These are phyloP conservation scores for Cytidiella melzeri DNA, from an alignment of 768 basidiomycete species.

Conservation along the genomic window DNA sequence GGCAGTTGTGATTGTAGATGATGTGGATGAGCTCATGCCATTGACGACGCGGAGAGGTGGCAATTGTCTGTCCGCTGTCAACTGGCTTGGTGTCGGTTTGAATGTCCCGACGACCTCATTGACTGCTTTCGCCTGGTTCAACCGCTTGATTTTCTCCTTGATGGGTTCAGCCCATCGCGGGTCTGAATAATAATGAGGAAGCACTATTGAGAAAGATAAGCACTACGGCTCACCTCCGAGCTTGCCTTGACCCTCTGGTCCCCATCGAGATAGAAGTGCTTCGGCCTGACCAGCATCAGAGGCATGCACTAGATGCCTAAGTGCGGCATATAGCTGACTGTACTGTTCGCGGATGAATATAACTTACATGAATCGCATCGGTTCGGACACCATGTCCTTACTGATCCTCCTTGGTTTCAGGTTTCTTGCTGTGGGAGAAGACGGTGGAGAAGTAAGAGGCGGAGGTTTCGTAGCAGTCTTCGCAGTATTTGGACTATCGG, in stretches of 20 bases:
- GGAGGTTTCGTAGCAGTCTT: constrained; percentile 13
- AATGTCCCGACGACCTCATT: constrained; percentile 73
- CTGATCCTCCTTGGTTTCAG: constrained; percentile 64
- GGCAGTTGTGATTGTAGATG: constrained; percentile 70
- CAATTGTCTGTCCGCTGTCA: constrained; percentile 33
- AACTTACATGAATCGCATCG: constrained; percentile 79
- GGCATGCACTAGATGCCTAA: constrained; percentile 84
- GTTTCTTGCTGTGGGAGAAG: constrained; percentile 27
- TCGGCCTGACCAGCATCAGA: constrained; percentile 87
- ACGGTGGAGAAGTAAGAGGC: constrained; percentile 17
- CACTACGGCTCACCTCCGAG: constrained; percentile 54
- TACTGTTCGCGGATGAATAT: constrained; percentile 11
- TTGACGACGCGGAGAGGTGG: constrained; percentile 74
- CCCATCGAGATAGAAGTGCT: constrained; percentile 83
- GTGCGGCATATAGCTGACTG: constrained; percentile 20
- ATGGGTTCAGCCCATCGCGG: constrained; percentile 86
- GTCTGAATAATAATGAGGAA: constrained; percentile 42
- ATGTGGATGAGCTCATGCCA: constrained; percentile 62
- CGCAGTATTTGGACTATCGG: constrained; percentile 25
- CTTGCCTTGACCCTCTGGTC: constrained; percentile 83
- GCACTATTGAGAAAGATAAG: neutral
- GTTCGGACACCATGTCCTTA: constrained; percentile 86
- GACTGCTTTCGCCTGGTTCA: constrained; percentile 63
- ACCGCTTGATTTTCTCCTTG: constrained; percentile 66
- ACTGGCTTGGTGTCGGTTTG: constrained; percentile 46